Evolutionary conservation across 2,329 filamentous ascomycete genomes (phyloP).

Genomic region (Emergomyces orientalis): DNA sequence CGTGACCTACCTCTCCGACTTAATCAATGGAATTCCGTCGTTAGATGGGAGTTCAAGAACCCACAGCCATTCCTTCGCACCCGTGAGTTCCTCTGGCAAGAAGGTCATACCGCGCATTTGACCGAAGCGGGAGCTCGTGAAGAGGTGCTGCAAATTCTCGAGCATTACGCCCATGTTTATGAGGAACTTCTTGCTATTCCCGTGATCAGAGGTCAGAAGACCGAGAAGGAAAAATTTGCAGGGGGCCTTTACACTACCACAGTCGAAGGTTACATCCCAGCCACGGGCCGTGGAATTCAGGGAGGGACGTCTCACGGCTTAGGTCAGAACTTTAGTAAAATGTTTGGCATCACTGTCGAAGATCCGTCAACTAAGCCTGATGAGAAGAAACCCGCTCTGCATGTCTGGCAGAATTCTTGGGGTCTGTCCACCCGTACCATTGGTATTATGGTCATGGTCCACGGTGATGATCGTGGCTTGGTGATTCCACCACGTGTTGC

Average conservation of each 20-base stretch:
- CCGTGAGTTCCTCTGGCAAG: constrained; percentile 96
- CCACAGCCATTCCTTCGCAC: constrained; percentile 76
- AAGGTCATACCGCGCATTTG: constrained; percentile 87
- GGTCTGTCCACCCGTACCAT: constrained; percentile 94
- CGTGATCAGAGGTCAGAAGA: constrained; percentile 88
- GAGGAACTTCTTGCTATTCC: constrained; percentile 89
- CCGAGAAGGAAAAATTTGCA: constrained; percentile 96
- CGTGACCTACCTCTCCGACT: constrained; percentile 86
- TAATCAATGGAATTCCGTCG: constrained; percentile 96
- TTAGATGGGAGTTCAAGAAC: constrained; percentile 97
- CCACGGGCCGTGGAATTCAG: constrained; percentile 93
- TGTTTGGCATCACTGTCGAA: constrained; percentile 97
- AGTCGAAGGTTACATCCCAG: constrained; percentile 91
- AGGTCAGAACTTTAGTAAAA: constrained; percentile 97
- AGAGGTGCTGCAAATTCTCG: constrained; percentile 87
- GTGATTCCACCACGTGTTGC: constrained; percentile 86
- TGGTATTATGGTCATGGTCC: constrained; percentile 98
- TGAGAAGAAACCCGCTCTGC: constrained; percentile 67
- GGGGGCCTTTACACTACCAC: constrained; percentile 96
- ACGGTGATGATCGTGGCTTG: constrained; percentile 90
- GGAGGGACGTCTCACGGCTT: constrained; percentile 89
- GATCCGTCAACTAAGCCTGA: constrained; percentile 64
- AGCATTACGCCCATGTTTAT: constrained; percentile 86
- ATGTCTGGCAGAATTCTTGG: constrained; percentile 99
- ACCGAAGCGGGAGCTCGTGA: constrained; percentile 70